Percentiles rank a stretch among this genome's conserved stretches.
Conservation (phyloP, 1,284 basidiomycete genomes). For the Melampsora medusae region DNA sequence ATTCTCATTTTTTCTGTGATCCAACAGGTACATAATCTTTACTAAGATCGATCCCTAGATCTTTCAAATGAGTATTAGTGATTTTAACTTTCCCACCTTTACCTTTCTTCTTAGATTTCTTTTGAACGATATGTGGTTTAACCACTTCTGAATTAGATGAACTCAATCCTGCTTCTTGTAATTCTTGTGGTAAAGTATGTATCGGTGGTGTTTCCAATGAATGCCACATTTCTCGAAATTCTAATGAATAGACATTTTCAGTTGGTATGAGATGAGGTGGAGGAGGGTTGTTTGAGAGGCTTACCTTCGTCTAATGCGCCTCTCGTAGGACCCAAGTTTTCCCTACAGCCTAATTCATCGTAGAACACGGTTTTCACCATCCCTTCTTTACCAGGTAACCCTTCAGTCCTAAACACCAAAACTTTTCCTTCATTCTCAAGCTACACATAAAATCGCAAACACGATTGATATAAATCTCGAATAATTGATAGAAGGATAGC, state of each 20-base stretch:
- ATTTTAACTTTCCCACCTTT: slow-evolving; percentile 43
- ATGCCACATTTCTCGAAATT: slow-evolving; percentile 43
- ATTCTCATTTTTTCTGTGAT: slow-evolving; percentile 2
- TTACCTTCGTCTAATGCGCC: slow-evolving; percentile 37
- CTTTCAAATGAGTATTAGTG: slow-evolving; percentile 44
- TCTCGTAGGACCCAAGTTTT: slow-evolving; percentile 28
- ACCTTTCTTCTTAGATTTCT: slow-evolving; percentile 32
- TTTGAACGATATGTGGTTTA: slow-evolving; percentile 8
- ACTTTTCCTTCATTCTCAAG: slow-evolving; percentile 43
- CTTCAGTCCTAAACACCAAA: slow-evolving; percentile 33
- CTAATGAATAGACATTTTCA: not conserved
- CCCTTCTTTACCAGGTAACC: slow-evolving; percentile 27
- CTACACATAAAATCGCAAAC: not conserved
- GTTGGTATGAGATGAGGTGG: not conserved
- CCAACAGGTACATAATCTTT: slow-evolving; percentile 29
- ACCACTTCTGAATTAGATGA: slow-evolving; percentile 8
- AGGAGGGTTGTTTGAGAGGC: not conserved
- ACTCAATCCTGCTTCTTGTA: slow-evolving; percentile 37
- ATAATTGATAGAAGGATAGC: not conserved
- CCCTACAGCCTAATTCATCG: slow-evolving; percentile 38
- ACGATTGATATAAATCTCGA: not conserved
- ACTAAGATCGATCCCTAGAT: slow-evolving; percentile 38
- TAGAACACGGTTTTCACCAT: slow-evolving; percentile 28
- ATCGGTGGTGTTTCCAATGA: slow-evolving; percentile 21
- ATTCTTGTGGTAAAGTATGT: slow-evolving; percentile 19